Evolutionary conservation across 495 filamentous ascomycete species (phyloP).

Genomic region (Cercophora sp.): DNA sequence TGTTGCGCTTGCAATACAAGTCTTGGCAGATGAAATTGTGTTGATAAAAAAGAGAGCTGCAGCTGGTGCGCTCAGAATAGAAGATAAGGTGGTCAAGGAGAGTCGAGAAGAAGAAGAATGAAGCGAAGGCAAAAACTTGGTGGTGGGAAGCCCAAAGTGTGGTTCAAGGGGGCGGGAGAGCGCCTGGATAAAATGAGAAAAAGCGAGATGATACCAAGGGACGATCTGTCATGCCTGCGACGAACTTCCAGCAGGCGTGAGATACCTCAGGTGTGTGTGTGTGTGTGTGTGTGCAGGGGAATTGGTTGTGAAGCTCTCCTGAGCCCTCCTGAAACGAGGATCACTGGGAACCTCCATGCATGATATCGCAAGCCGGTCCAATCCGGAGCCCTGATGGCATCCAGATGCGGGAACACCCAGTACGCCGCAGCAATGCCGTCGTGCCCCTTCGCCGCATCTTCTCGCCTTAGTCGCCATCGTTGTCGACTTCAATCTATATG

Average conservation of each 20-base stretch:
- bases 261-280: too few relatives aligned
- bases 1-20: background rate
- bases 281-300: too few relatives aligned
- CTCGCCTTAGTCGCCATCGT: too few relatives aligned
- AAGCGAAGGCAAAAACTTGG: slow-evolving; percentile 16
- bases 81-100: slow-evolving; percentile 17
- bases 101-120: slow-evolving; percentile 9
- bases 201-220: slow-evolving; percentile 18
- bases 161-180: slow-evolving; percentile 15
- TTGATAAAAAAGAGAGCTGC: slow-evolving; percentile 11
- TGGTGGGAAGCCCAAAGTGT: slow-evolving; percentile 15
- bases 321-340: slow-evolving; percentile 28
- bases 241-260: too few relatives aligned
- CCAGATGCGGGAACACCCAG: too few relatives aligned
- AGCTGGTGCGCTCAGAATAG: slow-evolving; percentile 21
- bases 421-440: too few relatives aligned
- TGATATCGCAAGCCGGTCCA: slow-evolving; percentile 13
- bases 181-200: slow-evolving; percentile 14
- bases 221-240: slow-evolving; percentile 9
- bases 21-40: background rate
- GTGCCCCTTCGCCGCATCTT: too few relatives aligned
- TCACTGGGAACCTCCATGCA: slow-evolving; percentile 18
- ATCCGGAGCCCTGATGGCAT: slow-evolving; percentile 2
- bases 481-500: too few relatives aligned
- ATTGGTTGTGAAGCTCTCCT: slow-evolving; percentile 25